Evolutionary conservation across 2,329 filamentous ascomycete genomes (phyloP).

Genomic region (Aspergillus ibericus): DNA sequence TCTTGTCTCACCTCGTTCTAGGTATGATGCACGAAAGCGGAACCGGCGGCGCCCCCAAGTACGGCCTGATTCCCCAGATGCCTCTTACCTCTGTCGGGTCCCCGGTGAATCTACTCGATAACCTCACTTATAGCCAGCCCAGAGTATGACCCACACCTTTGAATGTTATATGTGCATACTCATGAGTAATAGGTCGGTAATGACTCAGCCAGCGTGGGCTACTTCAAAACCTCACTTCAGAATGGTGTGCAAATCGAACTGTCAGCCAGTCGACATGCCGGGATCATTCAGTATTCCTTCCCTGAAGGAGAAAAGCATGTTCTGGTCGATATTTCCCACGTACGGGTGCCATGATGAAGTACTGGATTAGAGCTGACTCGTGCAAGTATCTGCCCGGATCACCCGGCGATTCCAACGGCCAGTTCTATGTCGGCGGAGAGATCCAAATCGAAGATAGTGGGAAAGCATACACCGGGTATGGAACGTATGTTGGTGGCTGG

Average conservation of each 20-base stretch:
- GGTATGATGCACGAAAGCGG: constrained; percentile 51
- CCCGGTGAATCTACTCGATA: constrained; percentile 43
- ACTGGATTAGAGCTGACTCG: constrained; percentile 6
- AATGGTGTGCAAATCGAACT: constrained; percentile 63
- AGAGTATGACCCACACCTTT: constrained; percentile 48
- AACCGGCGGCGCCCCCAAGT: constrained; percentile 47
- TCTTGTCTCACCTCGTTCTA: constrained; percentile 1
- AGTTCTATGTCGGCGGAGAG: constrained; percentile 46
- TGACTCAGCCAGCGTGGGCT: constrained; percentile 61
- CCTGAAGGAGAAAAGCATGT: constrained; percentile 58
- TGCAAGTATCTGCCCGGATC: constrained; percentile 50
- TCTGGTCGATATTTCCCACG: constrained; percentile 58
- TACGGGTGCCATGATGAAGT: constrained; percentile 12
- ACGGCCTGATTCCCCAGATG: constrained; percentile 38
- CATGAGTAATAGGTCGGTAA: constrained; percentile 34
- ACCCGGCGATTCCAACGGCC: constrained; percentile 37
- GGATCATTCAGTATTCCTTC: constrained; percentile 65
- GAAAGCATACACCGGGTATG: constrained; percentile 48
- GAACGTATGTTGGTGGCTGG: constrained; percentile 50
- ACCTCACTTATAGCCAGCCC: constrained; percentile 53
- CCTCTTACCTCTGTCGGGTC: constrained; percentile 38
- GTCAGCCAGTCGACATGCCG: constrained; percentile 63
- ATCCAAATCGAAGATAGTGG: constrained; percentile 41
- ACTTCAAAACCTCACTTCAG: constrained; percentile 61
- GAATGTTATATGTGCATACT: neutral